Conservation (phyloP, 148 eudicot species). For the Pharnaceum exiguum region DNA sequence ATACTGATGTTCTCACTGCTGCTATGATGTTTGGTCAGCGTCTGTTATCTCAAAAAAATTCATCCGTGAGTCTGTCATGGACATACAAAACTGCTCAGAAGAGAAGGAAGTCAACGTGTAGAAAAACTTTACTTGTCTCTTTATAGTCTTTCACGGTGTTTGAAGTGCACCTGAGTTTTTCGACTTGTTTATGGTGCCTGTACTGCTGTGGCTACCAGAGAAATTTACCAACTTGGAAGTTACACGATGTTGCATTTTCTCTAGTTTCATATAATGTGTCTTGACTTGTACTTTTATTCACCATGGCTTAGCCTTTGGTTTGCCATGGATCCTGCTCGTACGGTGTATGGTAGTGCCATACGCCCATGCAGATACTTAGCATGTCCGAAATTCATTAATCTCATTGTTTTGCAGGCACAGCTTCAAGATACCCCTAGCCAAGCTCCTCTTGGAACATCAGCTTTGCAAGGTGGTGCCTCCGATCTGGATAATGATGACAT, state of each 20-base stretch:
- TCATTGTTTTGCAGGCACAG: slow-evolving; percentile 57
- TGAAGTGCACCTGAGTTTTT: not conserved
- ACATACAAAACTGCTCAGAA: too few species aligned
- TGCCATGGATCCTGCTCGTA: too few species aligned
- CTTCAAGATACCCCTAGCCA: slow-evolving; percentile 33
- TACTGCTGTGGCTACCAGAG: not conserved
- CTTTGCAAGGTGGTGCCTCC: slow-evolving; percentile 25
- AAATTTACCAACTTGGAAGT: not conserved
- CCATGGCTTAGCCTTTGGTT: too few species aligned
- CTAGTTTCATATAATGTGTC: not conserved
- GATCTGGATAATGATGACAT: slow-evolving; percentile 36
- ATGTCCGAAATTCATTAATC: not conserved
- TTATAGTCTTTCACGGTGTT: too few species aligned
- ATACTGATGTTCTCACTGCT: too few species aligned
- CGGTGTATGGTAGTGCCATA: not conserved
- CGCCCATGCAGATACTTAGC: not conserved
- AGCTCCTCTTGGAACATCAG: slow-evolving; percentile 32
- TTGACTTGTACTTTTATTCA: too few species aligned
- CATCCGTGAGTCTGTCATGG: too few species aligned
- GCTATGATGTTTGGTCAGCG: too few species aligned
- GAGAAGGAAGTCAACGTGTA: too few species aligned
- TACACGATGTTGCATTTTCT: not conserved
- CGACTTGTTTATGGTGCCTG: not conserved
- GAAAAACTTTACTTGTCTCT: too few species aligned
- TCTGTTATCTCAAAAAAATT: too few species aligned